Conservation (phyloP, 495 filamentous ascomycete species). For the Hypoxylon intermedium region DNA sequence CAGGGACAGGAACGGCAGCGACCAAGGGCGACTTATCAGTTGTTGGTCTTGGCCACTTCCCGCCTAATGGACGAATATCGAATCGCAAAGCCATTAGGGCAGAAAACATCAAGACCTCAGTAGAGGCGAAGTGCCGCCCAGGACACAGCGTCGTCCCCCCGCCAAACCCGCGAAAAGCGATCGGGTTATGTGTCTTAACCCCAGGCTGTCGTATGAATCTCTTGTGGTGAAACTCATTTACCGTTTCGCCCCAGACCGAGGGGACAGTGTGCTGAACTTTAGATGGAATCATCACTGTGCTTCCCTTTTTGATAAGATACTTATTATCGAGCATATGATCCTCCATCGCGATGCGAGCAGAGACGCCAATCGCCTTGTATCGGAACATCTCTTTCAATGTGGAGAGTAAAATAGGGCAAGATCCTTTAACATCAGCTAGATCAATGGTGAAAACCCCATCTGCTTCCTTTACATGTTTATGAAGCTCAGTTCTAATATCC, state of each 20-base stretch:
- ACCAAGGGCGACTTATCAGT: constrained; percentile 29
- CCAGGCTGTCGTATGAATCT: constrained; percentile 26
- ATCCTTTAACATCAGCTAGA: constrained; percentile 12
- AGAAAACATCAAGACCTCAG: constrained; percentile 37
- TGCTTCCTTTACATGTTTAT: background rate
- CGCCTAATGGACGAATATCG: constrained; percentile 17
- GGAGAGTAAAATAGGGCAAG: constrained; percentile 40
- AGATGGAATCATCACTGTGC: constrained; percentile 30
- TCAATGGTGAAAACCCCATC: constrained; percentile 4
- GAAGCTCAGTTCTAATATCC: constrained; percentile 20
- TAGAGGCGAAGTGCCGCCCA: constrained; percentile 40
- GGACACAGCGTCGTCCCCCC: constrained; percentile 39
- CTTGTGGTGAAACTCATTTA: constrained; percentile 31
- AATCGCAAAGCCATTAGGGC: constrained; percentile 22
- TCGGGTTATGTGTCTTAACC: constrained; percentile 9
- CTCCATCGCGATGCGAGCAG: constrained; percentile 26
- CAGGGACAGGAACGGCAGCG: background rate
- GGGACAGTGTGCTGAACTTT: constrained; percentile 24
- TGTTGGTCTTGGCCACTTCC: constrained; percentile 42
- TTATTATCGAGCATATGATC: constrained; percentile 12
- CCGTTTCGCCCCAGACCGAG: constrained; percentile 48
- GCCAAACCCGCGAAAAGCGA: constrained; percentile 43
- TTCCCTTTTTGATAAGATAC: constrained; percentile 9
- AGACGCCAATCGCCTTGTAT: constrained; percentile 12
- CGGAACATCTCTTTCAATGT: constrained; percentile 44